Evolutionary conservation across 495 filamentous ascomycete genomes (phyloP).

Genomic region (Alectoria sarmentosa): DNA sequence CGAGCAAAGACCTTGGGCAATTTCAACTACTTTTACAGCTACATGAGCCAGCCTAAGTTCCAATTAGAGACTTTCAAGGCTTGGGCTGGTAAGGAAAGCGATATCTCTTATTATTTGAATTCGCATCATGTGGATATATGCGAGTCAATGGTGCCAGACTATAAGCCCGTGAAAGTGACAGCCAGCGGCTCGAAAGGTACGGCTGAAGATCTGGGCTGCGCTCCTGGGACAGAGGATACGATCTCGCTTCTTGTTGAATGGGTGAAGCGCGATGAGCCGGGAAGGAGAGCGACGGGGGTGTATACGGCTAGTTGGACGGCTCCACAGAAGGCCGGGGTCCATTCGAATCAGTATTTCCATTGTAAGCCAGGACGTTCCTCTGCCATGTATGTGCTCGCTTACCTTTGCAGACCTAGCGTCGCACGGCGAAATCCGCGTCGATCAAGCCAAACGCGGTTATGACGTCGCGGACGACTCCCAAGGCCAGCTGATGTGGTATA

Average conservation of each 20-base stretch:
- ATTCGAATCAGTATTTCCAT: conserved; percentile 94
- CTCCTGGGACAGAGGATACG: conserved; percentile 78
- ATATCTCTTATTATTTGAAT: conserved; percentile 94
- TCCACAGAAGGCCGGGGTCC: conserved; percentile 83
- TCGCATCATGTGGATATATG: conserved; percentile 88
- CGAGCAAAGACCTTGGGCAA: conserved; percentile 70
- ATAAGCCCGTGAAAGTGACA: conserved; percentile 68
- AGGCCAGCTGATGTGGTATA: conserved; percentile 70
- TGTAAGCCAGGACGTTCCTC: conserved; percentile 37
- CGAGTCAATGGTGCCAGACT: conserved; percentile 83
- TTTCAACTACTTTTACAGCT: conserved; percentile 97
- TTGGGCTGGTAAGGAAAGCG: conserved; percentile 85
- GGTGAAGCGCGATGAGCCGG: conserved; percentile 60
- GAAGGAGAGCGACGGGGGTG: conserved; percentile 73
- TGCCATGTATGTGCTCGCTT: background rate
- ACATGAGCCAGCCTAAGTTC: conserved; percentile 91
- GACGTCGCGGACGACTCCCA: conserved; percentile 79
- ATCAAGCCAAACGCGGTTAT: conserved; percentile 92
- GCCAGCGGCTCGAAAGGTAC: conserved; percentile 68
- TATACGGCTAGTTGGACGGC: conserved; percentile 96
- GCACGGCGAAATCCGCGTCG: conserved; percentile 77
- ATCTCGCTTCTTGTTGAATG: conserved; percentile 87
- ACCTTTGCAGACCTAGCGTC: conserved; percentile 55
- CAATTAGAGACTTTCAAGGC: conserved; percentile 95
- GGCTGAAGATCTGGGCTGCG: conserved; percentile 67